Conservation (phyloP, 176 grass and related monocot species). For the Paspalum notatum region DNA sequence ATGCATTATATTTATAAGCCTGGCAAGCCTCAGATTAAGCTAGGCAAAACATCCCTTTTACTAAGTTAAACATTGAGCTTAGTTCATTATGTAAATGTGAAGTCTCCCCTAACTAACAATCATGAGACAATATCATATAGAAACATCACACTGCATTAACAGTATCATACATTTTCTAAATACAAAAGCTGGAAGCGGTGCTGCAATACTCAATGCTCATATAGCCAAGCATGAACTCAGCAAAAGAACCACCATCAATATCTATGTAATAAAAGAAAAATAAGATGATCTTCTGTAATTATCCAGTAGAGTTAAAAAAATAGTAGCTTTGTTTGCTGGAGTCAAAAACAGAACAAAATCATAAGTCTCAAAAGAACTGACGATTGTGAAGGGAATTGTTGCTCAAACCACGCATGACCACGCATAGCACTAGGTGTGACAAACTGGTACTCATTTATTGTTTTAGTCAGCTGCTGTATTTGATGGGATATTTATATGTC, state of each 20-base stretch:
- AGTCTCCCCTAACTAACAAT: constrained; percentile 11
- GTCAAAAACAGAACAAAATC: not conserved
- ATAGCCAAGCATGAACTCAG: not conserved
- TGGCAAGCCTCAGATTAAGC: not conserved
- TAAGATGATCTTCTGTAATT: constrained; percentile 7
- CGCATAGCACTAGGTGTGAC: not conserved
- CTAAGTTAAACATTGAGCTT: not conserved
- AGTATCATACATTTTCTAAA: not conserved
- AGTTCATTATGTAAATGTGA: not conserved
- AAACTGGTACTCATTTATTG: not conserved
- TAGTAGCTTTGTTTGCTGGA: not conserved
- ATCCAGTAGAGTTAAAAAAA: not conserved
- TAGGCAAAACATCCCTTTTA: constrained; percentile 2
- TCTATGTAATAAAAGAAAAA: not conserved
- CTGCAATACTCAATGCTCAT: not conserved
- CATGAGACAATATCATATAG: not conserved
- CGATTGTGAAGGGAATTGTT: no score
- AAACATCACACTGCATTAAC: not conserved
- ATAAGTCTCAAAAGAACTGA: not conserved
- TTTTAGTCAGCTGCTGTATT: not conserved
- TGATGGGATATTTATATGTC: not conserved
- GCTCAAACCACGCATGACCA: not conserved
- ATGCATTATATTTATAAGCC: not conserved
- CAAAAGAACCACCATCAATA: not conserved
- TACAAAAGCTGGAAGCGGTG: not conserved